Conservation (phyloP, 129 eudicot genomes). For the Flaveria sonorensis region DNA sequence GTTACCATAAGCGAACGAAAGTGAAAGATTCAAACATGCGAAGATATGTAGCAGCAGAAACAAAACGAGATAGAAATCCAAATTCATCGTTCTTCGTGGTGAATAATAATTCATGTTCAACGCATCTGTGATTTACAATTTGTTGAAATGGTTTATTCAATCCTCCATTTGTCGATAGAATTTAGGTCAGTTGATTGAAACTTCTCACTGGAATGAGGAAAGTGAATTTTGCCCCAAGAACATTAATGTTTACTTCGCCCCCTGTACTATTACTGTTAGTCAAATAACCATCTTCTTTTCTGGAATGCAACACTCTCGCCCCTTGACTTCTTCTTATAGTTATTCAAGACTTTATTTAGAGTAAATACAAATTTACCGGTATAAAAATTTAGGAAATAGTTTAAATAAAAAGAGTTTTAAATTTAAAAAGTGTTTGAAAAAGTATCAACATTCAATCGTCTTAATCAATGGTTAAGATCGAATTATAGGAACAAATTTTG, state of each 20-base stretch:
- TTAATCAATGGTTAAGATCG: too few relatives aligned
- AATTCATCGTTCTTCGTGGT: conserved; percentile 31
- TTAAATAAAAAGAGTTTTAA: too few relatives aligned
- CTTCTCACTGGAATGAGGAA: conserved; percentile 8
- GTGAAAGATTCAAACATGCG: conserved; percentile 39
- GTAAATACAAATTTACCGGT: too few relatives aligned
- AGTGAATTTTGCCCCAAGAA: conserved; percentile 6
- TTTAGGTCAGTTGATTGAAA: conserved; percentile 32
- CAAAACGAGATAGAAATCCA: conserved; percentile 32
- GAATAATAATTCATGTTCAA: conserved; percentile 18
- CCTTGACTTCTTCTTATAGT: too few relatives aligned
- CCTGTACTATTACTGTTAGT: background rate
- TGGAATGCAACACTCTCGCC: too few relatives aligned
- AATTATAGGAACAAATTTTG: too few relatives aligned
- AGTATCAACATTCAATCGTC: too few relatives aligned
- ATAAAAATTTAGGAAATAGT: too few relatives aligned
- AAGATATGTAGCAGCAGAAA: conserved; percentile 46
- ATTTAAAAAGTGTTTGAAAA: too few relatives aligned
- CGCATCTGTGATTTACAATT: conserved; percentile 18
- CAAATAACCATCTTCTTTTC: too few relatives aligned
- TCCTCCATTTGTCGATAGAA: conserved; percentile 18
- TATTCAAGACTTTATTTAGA: too few relatives aligned
- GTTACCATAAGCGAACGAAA: conserved; percentile 49
- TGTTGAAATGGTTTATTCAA: background rate
- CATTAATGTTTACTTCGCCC: conserved; percentile 4